These are phyloP conservation scores for Blakeslea trispora DNA, from an alignment of 371 early-diverging fungal species.

Conservation along the genomic window DNA sequence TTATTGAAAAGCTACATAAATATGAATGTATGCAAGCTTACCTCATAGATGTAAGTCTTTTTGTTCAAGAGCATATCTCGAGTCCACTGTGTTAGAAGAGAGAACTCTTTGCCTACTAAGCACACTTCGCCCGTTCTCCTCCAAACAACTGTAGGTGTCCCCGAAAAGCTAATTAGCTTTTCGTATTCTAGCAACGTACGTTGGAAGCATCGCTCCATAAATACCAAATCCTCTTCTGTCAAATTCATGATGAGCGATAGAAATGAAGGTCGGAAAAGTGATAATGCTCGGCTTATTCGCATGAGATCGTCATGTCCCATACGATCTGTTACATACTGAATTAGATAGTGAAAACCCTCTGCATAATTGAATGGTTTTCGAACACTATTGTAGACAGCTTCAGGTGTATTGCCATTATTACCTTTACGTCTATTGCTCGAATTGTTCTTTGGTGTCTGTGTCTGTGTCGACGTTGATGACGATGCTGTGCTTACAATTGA, in stretches of 20 bases:
- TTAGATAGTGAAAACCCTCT: conserved; percentile 86
- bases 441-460: conserved; percentile 6
- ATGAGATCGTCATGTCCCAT: conserved; percentile 86
- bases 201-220: conserved; percentile 93
- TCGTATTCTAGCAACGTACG: conserved; percentile 73
- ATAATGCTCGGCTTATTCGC: conserved; percentile 84
- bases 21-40: conserved; percentile 11
- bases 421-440: conserved; percentile 36
- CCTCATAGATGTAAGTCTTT: conserved; percentile 71
- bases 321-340: conserved; percentile 77
- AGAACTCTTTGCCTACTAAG: conserved; percentile 91
- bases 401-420: conserved; percentile 43
- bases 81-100: conserved; percentile 86
- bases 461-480: conserved; percentile 24
- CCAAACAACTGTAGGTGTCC: conserved; percentile 95
- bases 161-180: conserved; percentile 77
- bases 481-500: conserved; percentile 15
- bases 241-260: conserved; percentile 89
- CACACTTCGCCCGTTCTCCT: conserved; percentile 92
- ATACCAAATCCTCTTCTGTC: conserved; percentile 87
- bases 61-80: conserved; percentile 76
- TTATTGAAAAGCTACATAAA: not conserved
- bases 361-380: conserved; percentile 83
- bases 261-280: conserved; percentile 89
- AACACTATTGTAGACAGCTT: conserved; percentile 68